Conservation (phyloP, 2,329 filamentous ascomycete species). For the Colletotrichum sp. region DNA sequence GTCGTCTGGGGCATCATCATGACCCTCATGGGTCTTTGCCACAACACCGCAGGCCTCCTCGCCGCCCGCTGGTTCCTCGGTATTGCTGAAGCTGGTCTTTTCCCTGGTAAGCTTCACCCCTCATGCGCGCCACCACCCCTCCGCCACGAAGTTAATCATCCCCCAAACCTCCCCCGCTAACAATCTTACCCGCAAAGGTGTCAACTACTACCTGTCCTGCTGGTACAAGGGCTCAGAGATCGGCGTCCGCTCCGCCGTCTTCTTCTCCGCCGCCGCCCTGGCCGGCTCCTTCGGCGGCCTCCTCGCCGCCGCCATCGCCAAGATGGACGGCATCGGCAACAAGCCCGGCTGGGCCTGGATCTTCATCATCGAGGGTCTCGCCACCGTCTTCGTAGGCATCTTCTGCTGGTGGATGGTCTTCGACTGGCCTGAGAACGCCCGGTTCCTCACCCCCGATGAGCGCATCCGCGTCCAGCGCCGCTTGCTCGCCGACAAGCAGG, state of each 20-base stretch:
- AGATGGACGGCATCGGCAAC: constrained; percentile 66
- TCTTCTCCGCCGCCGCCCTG: constrained; percentile 80
- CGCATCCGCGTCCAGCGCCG: constrained; percentile 71
- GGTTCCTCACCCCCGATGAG: constrained; percentile 70
- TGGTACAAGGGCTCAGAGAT: constrained; percentile 83
- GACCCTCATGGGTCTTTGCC: constrained; percentile 54
- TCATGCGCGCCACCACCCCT: background rate
- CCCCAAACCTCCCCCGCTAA: background rate
- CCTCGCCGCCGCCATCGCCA: constrained; percentile 69
- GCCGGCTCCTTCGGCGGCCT: constrained; percentile 77
- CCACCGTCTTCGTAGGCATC: constrained; percentile 69
- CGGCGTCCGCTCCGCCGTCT: constrained; percentile 73
- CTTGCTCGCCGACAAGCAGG: constrained; percentile 71
- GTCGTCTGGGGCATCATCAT: constrained; percentile 44
- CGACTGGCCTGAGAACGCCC: constrained; percentile 78
- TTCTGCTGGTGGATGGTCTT: constrained; percentile 75
- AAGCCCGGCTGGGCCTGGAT: constrained; percentile 64
- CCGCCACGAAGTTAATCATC: background rate
- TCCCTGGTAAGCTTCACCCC: constrained; percentile 58
- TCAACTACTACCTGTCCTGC: constrained; percentile 74
- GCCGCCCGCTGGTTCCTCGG: constrained; percentile 63
- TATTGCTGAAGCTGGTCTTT: constrained; percentile 70
- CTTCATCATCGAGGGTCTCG: constrained; percentile 70
- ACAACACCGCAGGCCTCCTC: constrained; percentile 48
- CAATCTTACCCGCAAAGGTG: constrained; percentile 33